Percentiles rank a stretch among this genome's conserved stretches.
These are phyloP conservation scores for Kodamaea alishanica DNA, from an alignment of 1,139 yeast species.

Conservation along the genomic window DNA sequence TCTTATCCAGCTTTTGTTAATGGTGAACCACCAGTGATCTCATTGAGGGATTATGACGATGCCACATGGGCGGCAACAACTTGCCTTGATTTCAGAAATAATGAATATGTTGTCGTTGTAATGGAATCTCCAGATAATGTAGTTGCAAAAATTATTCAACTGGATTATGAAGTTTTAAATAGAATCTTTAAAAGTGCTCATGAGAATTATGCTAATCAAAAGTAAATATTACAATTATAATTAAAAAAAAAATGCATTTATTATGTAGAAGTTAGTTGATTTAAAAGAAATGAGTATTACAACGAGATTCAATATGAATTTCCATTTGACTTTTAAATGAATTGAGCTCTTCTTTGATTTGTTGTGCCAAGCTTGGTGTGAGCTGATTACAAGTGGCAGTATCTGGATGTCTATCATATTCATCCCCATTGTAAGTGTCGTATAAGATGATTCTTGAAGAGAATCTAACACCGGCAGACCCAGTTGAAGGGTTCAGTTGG, in stretches of 20 bases:
- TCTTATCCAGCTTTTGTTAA: slow-evolving; percentile 41
- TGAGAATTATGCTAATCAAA: slow-evolving; percentile 13
- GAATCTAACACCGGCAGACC: slow-evolving; percentile 53
- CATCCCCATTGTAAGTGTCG: slow-evolving; percentile 80
- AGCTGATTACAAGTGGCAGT: slow-evolving; percentile 89
- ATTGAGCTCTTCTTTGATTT: slow-evolving; percentile 83
- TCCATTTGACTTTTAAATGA: slow-evolving; percentile 75
- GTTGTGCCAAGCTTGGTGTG: slow-evolving; percentile 85
- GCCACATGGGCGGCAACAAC: slow-evolving; percentile 53
- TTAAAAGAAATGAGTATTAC: slow-evolving; percentile 80
- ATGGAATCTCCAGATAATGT: slow-evolving; percentile 43
- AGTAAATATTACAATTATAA: neutral
- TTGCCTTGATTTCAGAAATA: slow-evolving; percentile 42
- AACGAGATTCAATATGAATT: slow-evolving; percentile 70
- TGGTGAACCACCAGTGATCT: slow-evolving; percentile 46
- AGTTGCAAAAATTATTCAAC: slow-evolving; percentile 39
- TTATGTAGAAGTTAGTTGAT: neutral
- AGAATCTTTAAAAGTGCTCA: slow-evolving; percentile 48
- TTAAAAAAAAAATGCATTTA: neutral
- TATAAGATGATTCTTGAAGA: slow-evolving; percentile 80
- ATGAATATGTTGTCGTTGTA: slow-evolving; percentile 42
- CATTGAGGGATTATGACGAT: slow-evolving; percentile 45
- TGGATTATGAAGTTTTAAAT: slow-evolving; percentile 37
- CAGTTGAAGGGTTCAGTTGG: slow-evolving; percentile 3
- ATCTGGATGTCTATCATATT: slow-evolving; percentile 92